Evolutionary conservation across 164 flowering plant genomes (phyloP), one percentile per base, ranked within the genome.

Genomic region (Umbellularia californica): DNA sequence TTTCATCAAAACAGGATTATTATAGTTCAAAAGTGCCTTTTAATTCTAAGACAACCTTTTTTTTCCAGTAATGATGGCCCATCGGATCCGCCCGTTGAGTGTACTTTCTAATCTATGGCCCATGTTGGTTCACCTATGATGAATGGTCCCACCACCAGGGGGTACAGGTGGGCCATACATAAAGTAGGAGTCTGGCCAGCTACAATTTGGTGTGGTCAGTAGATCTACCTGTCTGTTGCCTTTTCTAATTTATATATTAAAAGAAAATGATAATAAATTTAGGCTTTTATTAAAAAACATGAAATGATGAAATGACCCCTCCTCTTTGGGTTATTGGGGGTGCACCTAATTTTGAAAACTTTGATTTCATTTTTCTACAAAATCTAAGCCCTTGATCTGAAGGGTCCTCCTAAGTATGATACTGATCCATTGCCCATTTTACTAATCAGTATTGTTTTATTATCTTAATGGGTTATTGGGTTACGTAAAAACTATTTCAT

Each of bases 141-240:
- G 63, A 58, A 19, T n/a, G 66, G 66, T 63, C 6, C 28, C 67
- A 64, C 28, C 30, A 22, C 15, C 67, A 64, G 5, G 14, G 28
- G 20, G 0, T 15, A 55, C 5, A 11, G 60, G 67, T 64, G 67
- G 67, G 33, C 67, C 67, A 23, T 13, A 64, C 27, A 22, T 64
- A 64, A 23, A 23, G 27, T 64, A 22, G 27, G 28, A 1, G 67
- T 64, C 67, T 64, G 67, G 28, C 28, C 13, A 64, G 33, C 67
- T 64, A 25, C 67, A 64, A 64, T 64, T 64, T 64, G 30, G 67
- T 64, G 67, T 64, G 28, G 28, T 64, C 67, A 2, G 67, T 33
- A 14, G 0, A 64, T 23, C 67, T 24, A 7, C 28, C 28, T 9
- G 3, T 64, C 3, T 15, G 6, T 55, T 55, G 5, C 60, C 60